Evolutionary conservation across 768 basidiomycete species (phyloP).

Genomic region (Lactarius tabidus): DNA sequence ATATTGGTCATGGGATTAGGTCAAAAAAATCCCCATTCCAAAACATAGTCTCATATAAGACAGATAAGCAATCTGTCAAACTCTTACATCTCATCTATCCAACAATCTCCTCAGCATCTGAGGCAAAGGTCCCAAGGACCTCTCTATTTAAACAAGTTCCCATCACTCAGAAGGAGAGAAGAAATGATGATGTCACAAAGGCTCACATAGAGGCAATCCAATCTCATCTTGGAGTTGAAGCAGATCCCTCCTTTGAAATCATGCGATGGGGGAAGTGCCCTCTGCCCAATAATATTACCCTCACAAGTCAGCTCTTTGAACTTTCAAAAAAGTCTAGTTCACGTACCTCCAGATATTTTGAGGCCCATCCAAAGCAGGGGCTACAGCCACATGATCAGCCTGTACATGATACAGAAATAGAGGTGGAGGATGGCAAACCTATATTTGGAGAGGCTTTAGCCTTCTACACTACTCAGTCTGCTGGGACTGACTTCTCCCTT

Average conservation of each 20-base stretch:
- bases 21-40: too few relatives aligned
- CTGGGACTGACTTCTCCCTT: background rate
- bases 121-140: background rate
- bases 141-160: background rate
- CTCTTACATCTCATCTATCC: background rate
- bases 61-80: background rate
- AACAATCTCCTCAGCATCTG: slow-evolving; percentile 24
- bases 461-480: background rate
- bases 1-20: too few relatives aligned
- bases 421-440: background rate
- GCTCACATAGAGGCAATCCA: background rate
- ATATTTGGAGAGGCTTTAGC: background rate
- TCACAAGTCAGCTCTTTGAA: background rate
- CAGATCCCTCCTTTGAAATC: background rate
- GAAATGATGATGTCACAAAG: background rate
- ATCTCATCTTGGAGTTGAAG: background rate
- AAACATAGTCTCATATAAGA: too few relatives aligned
- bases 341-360: background rate
- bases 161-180: background rate
- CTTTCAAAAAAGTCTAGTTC: background rate
- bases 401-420: background rate
- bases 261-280: too few relatives aligned
- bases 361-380: background rate
- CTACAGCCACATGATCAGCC: background rate
- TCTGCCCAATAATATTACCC: background rate